Evolutionary conservation across 1,284 basidiomycete genomes (phyloP).

Genomic region (Melampsora medusae): DNA sequence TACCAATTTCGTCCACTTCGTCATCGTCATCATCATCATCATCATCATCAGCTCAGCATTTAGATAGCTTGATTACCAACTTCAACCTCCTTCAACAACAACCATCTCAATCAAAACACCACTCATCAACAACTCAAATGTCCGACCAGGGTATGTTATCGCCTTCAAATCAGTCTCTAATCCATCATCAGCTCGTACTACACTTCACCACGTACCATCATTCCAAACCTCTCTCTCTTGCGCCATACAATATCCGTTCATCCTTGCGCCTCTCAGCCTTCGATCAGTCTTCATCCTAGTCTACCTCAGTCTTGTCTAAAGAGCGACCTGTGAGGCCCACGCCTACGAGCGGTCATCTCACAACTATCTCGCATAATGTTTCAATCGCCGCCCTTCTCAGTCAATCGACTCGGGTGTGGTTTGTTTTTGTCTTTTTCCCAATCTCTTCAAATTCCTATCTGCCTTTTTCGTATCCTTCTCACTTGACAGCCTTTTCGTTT

Average conservation of each 20-base stretch:
- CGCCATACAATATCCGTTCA: too few species aligned
- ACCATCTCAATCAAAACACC: too few species aligned
- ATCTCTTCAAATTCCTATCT: background rate
- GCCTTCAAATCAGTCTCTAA: background rate
- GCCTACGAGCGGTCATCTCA: constrained; percentile 4
- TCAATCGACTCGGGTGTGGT: constrained; percentile 6
- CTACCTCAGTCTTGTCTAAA: too few species aligned
- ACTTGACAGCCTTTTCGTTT: background rate
- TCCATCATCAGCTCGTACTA: background rate
- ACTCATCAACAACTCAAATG: background rate
- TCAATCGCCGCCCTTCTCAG: background rate
- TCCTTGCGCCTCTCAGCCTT: too few species aligned
- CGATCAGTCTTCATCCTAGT: too few species aligned
- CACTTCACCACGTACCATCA: too few species aligned
- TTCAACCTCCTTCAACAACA: too few species aligned
- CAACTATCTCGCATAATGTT: background rate
- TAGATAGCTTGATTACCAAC: too few species aligned
- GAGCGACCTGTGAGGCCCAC: background rate
- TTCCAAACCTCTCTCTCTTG: too few species aligned
- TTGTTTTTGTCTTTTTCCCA: background rate
- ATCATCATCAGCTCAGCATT: too few species aligned
- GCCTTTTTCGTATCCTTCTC: background rate
- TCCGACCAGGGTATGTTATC: constrained; percentile 7
- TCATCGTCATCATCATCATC: background rate
- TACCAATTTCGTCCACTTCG: background rate